phyloP scores from a whole-genome alignment of 495 filamentous ascomycete genomes.

The Aspergillus cavernicola region DNA sequence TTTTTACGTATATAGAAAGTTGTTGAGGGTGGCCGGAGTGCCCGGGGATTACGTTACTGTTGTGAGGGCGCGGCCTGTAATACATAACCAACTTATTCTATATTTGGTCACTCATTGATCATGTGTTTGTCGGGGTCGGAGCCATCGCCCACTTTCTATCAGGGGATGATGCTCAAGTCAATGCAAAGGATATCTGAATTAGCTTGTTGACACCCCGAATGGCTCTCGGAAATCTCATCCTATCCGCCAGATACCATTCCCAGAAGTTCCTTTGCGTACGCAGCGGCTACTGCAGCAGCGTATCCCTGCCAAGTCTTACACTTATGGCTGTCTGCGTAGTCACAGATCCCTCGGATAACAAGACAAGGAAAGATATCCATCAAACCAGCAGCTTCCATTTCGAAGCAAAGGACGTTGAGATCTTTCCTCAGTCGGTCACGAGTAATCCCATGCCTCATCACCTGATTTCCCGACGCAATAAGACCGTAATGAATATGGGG shows the following conservation, averaged over 20 bases:
- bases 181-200: not conserved
- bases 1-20: too few relatives aligned
- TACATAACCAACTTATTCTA: too few relatives aligned
- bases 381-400: conserved; percentile 45
- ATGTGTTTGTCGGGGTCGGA: not conserved
- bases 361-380: conserved; percentile 35
- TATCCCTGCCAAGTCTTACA: conserved; percentile 36
- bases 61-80: too few relatives aligned
- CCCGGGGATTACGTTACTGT: too few relatives aligned
- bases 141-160: not conserved
- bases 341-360: conserved; percentile 38
- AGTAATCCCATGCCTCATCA: conserved; percentile 12
- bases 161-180: not conserved
- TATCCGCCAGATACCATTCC: conserved; percentile 3
- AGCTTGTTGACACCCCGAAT: not conserved
- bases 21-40: too few relatives aligned
- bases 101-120: not conserved
- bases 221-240: not conserved
- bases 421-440: conserved; percentile 11
- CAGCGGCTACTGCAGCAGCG: conserved; percentile 33
- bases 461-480: conserved; percentile 16
- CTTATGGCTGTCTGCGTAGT: conserved; percentile 42
- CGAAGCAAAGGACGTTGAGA: conserved; percentile 26
- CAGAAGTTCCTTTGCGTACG: conserved; percentile 34
- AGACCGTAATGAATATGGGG: conserved; percentile 21